These are phyloP conservation scores for Lathyrus sativus DNA, from an alignment of 306 rosid species.

Conservation along the genomic window DNA sequence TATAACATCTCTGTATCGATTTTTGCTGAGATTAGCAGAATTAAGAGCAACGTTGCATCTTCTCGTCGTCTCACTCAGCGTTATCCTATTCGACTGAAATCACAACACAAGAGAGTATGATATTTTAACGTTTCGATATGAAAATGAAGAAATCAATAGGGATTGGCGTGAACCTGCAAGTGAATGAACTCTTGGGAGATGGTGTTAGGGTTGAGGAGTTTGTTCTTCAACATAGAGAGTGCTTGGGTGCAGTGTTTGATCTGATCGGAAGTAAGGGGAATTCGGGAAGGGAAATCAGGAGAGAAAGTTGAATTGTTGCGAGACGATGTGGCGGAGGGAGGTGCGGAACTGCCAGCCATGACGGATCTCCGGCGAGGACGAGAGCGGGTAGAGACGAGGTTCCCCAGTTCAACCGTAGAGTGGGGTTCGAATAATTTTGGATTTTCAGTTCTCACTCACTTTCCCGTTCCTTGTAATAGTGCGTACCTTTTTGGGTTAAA, in stretches of 20 bases:
- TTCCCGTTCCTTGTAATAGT: background rate
- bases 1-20: constrained; percentile 72
- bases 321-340: constrained; percentile 34
- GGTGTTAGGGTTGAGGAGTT: constrained; percentile 49
- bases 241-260: constrained; percentile 62
- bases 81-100: constrained; percentile 64
- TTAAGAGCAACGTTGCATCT: constrained; percentile 68
- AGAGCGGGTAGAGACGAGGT: constrained; percentile 36
- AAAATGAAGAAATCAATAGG: background rate
- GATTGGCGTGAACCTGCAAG: constrained; percentile 55
- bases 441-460: background rate
- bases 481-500: background rate
- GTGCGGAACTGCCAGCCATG: constrained; percentile 41
- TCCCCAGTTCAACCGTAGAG: constrained; percentile 43
- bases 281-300: constrained; percentile 54
- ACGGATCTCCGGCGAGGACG: constrained; percentile 45
- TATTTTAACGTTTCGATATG: no score
- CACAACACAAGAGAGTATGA: background rate
- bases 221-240: constrained; percentile 56
- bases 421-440: background rate
- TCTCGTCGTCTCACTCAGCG: constrained; percentile 61
- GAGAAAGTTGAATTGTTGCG: constrained; percentile 48
- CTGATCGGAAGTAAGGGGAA: constrained; percentile 67
- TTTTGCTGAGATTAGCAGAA: constrained; percentile 67
- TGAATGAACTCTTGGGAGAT: constrained; percentile 66